These are phyloP conservation scores for Acer negundo DNA, from an alignment of 345 rosid species.

Conservation along the genomic window DNA sequence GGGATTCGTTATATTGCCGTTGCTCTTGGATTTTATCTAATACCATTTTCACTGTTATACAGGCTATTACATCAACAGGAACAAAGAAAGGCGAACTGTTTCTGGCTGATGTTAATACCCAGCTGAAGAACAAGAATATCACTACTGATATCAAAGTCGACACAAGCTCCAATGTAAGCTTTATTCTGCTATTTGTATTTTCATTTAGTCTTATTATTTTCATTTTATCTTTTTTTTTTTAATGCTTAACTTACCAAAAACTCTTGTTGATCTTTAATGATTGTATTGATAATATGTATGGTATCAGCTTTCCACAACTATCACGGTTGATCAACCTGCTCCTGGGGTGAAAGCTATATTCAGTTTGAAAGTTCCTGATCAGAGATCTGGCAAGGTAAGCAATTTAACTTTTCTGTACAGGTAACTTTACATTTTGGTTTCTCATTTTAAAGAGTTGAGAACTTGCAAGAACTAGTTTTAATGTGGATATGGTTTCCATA, in stretches of 20 bases:
- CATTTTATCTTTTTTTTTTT: neutral
- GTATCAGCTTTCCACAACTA: slow-evolving; percentile 69
- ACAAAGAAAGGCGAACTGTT: slow-evolving; percentile 76
- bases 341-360: slow-evolving; percentile 86
- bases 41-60: slow-evolving; percentile 2
- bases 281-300: slow-evolving; percentile 3
- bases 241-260: neutral
- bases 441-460: neutral
- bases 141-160: slow-evolving; percentile 90
- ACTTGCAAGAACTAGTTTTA: neutral
- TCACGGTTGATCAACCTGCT: slow-evolving; percentile 83
- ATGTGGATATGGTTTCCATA: neutral
- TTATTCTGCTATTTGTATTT: neutral
- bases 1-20: neutral
- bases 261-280: neutral
- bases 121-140: slow-evolving; percentile 87
- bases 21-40: neutral
- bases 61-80: slow-evolving; percentile 82
- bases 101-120: slow-evolving; percentile 80
- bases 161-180: slow-evolving; percentile 61
- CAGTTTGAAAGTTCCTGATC: slow-evolving; percentile 86
- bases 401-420: neutral
- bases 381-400: slow-evolving; percentile 92
- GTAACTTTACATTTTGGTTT: neutral
- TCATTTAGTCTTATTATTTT: neutral